Evolutionary conservation across 257 asterid genomes (phyloP), one percentile per base, ranked within the genome.

Genomic region (Striga asiatica): DNA sequence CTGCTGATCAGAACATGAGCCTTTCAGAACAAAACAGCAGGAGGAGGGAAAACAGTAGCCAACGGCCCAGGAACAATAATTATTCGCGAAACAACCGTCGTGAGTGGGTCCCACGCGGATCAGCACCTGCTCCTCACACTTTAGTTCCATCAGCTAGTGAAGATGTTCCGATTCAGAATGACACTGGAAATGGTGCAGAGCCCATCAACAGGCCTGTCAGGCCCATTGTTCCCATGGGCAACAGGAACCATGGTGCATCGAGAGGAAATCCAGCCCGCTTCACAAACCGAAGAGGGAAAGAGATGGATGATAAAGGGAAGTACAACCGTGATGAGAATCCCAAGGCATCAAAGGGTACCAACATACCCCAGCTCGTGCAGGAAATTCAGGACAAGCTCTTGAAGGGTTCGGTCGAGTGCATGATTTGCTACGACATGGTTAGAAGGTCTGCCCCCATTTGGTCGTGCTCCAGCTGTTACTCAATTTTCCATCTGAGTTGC

Each of bases 371-470:
- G 34, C 97, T 92, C 49, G 93, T 84, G 72, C 99, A 88, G 69
- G 99, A 88, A 65, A 92, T 92, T 50, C 82, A 88, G 81, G 99
- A 92, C 56, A 92, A 92, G 74, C 83, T 92, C 22, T 46, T 61
- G 59, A 92, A 79, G 67, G 88, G 95, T 24, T 62, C 82, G 0
- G 79, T 88, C n/a, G 99, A 92, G 71, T 92, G 99, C 82, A 92
- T 92, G 99, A 92, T 92, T 55, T 92, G 99, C 59, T 92, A 92
- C 38, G 99, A 92, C 54, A 92, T 88, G 94, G 99, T 92, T 39
- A 62, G 92, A 61, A 81, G 99, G 67, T 76, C 94, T 29, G 93
- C 95, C 6, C 81, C 95, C 7, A 45, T 92, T 50, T 92, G 97
- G 99, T 84, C 97, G 1, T 92, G 99, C 71, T 77, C 93, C 12